phyloP scores from a whole-genome alignment of 768 basidiomycete species.

The Leccinum longicurvipes region DNA sequence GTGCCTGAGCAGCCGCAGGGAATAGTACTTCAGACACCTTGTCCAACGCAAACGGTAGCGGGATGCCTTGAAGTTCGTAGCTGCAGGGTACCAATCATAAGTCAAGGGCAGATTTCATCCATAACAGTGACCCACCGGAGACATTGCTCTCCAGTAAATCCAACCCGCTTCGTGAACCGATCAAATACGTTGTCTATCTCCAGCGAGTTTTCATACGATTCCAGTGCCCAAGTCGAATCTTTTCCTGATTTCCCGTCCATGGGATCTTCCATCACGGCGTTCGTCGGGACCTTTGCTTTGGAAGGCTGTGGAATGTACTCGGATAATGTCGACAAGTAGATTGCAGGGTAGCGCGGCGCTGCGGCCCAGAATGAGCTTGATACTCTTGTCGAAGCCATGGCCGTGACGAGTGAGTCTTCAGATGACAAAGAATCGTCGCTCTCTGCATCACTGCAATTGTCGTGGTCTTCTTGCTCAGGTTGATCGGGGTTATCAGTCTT shows the following conservation, averaged over 20 bases:
- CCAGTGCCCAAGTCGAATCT: conserved; percentile 58
- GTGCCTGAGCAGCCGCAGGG: conserved; percentile 44
- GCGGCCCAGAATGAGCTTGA: conserved; percentile 63
- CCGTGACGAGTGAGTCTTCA: conserved; percentile 52
- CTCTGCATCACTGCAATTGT: conserved; percentile 33
- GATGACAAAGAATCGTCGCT: conserved; percentile 36
- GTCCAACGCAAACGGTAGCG: conserved; percentile 85
- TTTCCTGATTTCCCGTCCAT: conserved; percentile 42
- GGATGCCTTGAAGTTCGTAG: conserved; percentile 84
- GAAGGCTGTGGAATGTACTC: conserved; percentile 67
- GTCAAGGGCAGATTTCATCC: not conserved
- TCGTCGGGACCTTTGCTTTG: conserved; percentile 44
- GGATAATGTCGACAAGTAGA: conserved; percentile 71
- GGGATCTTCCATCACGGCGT: conserved; percentile 38
- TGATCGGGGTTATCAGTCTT: conserved; percentile 16
- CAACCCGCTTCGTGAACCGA: conserved; percentile 71
- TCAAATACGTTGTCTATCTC: conserved; percentile 85
- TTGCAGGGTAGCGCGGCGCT: conserved; percentile 60
- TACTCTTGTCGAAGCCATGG: conserved; percentile 53
- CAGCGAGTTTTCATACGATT: conserved; percentile 78
- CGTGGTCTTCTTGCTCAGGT: conserved; percentile 12
- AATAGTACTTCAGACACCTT: conserved; percentile 71
- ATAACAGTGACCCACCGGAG: conserved; percentile 53
- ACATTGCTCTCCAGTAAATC: conserved; percentile 76
- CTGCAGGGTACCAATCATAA: conserved; percentile 36